These are phyloP conservation scores for Penicillium daleae DNA, from an alignment of 495 filamentous ascomycete species.

Conservation along the genomic window DNA sequence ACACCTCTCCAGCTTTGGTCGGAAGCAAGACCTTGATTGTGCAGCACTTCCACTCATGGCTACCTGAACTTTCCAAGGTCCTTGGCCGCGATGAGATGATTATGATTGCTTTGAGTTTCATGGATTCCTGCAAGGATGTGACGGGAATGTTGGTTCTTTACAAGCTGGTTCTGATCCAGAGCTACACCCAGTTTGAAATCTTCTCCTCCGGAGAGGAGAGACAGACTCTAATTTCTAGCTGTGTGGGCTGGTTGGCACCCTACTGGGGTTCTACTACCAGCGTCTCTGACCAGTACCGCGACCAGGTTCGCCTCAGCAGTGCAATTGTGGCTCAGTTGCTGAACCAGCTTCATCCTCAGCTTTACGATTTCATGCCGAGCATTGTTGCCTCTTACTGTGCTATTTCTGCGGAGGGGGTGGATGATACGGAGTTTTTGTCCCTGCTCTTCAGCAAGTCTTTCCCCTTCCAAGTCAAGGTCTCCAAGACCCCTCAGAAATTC, in stretches of 20 bases:
- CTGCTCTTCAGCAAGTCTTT: slow-evolving; percentile 88
- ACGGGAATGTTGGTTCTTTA: slow-evolving; percentile 95
- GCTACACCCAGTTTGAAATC: slow-evolving; percentile 77
- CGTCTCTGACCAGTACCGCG: slow-evolving; percentile 83
- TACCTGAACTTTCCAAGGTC: slow-evolving; percentile 80
- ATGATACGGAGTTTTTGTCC: slow-evolving; percentile 71
- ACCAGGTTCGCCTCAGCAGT: slow-evolving; percentile 90
- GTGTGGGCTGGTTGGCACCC: slow-evolving; percentile 86
- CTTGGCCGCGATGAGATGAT: slow-evolving; percentile 84
- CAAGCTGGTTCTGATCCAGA: slow-evolving; percentile 89
- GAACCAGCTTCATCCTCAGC: slow-evolving; percentile 73
- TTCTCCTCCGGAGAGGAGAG: slow-evolving; percentile 78
- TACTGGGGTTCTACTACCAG: slow-evolving; percentile 82
- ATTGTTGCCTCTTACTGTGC: slow-evolving; percentile 86
- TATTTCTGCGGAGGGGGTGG: slow-evolving; percentile 65
- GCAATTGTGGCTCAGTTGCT: slow-evolving; percentile 86
- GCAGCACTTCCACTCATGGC: slow-evolving; percentile 95
- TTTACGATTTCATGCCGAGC: slow-evolving; percentile 87
- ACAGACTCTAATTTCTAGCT: slow-evolving; percentile 74
- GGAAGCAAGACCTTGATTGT: slow-evolving; percentile 95
- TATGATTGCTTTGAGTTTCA: slow-evolving; percentile 87
- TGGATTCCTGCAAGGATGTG: slow-evolving; percentile 85
- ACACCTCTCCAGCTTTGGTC: slow-evolving; percentile 78
- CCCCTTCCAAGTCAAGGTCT: slow-evolving; percentile 79
- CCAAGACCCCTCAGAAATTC: slow-evolving; percentile 64